phyloP scores from a whole-genome alignment of 2,329 filamentous ascomycete species.

The Emergomyces pasteurianus region DNA sequence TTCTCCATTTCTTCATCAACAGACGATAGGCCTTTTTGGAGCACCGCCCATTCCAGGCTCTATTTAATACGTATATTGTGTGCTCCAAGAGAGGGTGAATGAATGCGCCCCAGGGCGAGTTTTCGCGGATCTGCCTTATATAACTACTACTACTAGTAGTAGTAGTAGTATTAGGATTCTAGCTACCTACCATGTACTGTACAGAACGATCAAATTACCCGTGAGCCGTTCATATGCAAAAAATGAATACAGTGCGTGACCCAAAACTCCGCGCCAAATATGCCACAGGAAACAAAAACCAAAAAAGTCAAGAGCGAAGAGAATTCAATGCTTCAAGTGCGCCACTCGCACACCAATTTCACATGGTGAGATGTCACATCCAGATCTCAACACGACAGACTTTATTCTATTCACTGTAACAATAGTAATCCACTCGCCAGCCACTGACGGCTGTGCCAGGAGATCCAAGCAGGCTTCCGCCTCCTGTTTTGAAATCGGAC shows the following conservation, averaged over 20 bases:
- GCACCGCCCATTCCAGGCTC: not conserved
- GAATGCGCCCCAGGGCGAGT: not conserved
- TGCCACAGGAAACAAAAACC: not conserved
- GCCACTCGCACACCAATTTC: constrained; percentile 24
- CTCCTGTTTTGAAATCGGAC: constrained; percentile 38
- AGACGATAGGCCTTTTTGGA: not conserved
- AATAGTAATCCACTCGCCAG: constrained; percentile 38
- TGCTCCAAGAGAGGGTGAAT: not conserved
- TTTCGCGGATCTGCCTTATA: no score
- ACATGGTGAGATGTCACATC: constrained; percentile 23
- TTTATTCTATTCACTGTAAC: constrained; percentile 35
- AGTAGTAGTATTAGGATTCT: no score
- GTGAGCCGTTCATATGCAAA: not conserved
- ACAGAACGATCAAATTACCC: not conserved
- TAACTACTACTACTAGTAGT: no score
- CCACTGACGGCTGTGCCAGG: constrained; percentile 35
- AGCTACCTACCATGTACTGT: not conserved
- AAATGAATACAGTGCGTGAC: not conserved
- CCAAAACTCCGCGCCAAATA: not conserved
- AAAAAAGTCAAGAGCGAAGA: not conserved
- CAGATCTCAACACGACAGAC: constrained; percentile 37
- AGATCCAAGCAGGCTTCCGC: constrained; percentile 37
- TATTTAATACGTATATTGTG: not conserved
- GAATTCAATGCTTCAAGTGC: constrained; percentile 3
- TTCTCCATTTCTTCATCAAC: not conserved